Evolutionary conservation across 2,329 filamentous ascomycete species (phyloP).

Genomic region (Fonsecaea pedrosoi): DNA sequence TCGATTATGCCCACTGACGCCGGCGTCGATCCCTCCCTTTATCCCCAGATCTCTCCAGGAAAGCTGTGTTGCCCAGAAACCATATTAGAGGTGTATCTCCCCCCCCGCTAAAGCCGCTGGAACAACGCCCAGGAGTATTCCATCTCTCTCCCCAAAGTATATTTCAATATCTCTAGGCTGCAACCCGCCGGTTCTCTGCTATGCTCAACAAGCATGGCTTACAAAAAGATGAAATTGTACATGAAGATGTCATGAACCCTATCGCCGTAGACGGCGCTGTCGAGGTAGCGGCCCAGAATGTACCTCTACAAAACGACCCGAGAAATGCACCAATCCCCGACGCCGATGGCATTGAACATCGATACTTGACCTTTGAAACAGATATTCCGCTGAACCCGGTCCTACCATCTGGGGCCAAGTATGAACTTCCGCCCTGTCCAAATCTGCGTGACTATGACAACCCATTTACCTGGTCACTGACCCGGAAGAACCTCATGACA

Average conservation of each 20-base stretch:
- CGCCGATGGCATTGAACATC: conserved; percentile 32
- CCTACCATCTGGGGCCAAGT: conserved; percentile 22
- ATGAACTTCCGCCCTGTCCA: conserved; percentile 51
- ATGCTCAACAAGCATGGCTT: conserved; percentile 22
- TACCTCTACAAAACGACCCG: conserved; percentile 20
- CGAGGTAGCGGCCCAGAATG: conserved; percentile 15
- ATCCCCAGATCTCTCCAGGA: conserved; percentile 2
- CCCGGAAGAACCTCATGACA: conserved; percentile 75
- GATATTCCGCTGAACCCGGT: conserved; percentile 33
- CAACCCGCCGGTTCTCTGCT: neutral
- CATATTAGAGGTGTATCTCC: neutral
- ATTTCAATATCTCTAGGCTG: neutral
- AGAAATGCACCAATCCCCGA: conserved; percentile 4
- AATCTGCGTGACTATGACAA: conserved; percentile 70
- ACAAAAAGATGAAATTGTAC: conserved; percentile 7
- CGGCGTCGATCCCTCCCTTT: conserved; percentile 4
- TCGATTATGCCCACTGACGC: conserved; percentile 4
- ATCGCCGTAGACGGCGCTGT: conserved; percentile 15
- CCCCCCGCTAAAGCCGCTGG: neutral
- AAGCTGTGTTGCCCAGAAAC: neutral
- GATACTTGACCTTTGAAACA: conserved; percentile 38
- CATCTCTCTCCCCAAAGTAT: neutral
- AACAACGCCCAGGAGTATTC: neutral
- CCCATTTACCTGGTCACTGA: conserved; percentile 74
- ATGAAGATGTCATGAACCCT: conserved; percentile 10